Evolutionary conservation across 2,329 filamentous ascomycete genomes (phyloP).

Genomic region (Coniella lustricola): DNA sequence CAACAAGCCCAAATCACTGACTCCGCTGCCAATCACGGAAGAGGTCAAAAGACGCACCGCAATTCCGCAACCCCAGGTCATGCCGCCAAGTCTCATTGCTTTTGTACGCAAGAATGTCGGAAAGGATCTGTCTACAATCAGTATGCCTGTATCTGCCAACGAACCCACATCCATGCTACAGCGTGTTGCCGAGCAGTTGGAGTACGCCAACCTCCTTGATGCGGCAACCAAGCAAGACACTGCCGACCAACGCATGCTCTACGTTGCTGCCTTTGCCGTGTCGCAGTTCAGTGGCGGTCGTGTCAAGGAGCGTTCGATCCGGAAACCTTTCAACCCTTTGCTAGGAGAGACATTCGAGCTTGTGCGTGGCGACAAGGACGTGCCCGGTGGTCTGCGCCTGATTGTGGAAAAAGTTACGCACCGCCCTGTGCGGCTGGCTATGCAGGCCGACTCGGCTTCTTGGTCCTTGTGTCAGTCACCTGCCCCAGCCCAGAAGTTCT

Average conservation of each 20-base stretch:
- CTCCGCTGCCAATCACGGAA: constrained; percentile 67
- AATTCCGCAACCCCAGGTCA: constrained; percentile 66
- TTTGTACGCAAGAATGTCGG: constrained; percentile 97
- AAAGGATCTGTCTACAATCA: constrained; percentile 93
- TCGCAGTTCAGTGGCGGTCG: constrained; percentile 76
- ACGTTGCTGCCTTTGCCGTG: constrained; percentile 84
- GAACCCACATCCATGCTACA: constrained; percentile 86
- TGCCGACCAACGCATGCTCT: constrained; percentile 64
- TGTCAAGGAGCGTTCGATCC: constrained; percentile 82
- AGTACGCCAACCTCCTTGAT: constrained; percentile 82
- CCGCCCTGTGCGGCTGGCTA: constrained; percentile 84
- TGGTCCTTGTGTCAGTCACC: constrained; percentile 89
- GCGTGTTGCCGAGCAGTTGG: constrained; percentile 80
- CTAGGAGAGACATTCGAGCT: constrained; percentile 94
- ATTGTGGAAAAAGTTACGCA: constrained; percentile 95
- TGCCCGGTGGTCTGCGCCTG: constrained; percentile 71
- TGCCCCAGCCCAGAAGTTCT: constrained; percentile 91
- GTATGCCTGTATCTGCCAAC: constrained; percentile 95
- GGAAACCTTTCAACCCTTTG: constrained; percentile 96
- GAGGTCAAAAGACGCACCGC: constrained; percentile 59
- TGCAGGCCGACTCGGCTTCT: constrained; percentile 77
- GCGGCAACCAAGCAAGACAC: constrained; percentile 58
- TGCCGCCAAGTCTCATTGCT: constrained; percentile 84
- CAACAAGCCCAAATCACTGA: constrained; percentile 64
- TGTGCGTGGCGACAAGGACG: constrained; percentile 71